A percentile compares a stretch with the other conserved stretches of the same genome.
Conservation (phyloP, 805 yeast genomes). For the Kockiozyma suomiensis region DNA sequence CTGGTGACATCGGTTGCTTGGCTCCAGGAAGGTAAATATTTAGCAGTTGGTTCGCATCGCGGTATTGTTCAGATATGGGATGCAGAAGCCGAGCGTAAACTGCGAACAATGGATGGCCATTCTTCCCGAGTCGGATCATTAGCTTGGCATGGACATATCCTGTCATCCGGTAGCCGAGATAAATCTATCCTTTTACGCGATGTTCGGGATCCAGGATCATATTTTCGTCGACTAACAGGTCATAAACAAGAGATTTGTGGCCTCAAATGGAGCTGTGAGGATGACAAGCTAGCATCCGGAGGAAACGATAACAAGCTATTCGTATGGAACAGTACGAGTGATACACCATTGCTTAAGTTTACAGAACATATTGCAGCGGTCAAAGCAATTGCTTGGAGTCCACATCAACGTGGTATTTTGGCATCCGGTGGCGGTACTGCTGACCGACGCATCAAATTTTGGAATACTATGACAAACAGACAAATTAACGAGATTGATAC, state of each 20-base stretch:
- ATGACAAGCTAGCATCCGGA: constrained; percentile 90
- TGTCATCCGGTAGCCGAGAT: constrained; percentile 87
- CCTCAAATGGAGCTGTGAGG: constrained; percentile 87
- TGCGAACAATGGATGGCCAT: constrained; percentile 93
- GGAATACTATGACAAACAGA: constrained; percentile 85
- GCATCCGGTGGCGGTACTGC: constrained; percentile 98
- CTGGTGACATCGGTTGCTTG: constrained; percentile 81
- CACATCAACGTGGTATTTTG: constrained; percentile 89
- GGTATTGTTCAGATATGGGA: constrained; percentile 97
- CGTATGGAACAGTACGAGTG: constrained; percentile 82
- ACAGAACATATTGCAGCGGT: constrained; percentile 92
- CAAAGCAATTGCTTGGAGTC: constrained; percentile 96
- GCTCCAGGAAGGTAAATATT: constrained; percentile 93
- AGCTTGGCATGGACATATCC: constrained; percentile 91
- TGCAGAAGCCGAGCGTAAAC: constrained; percentile 75
- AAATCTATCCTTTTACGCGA: constrained; percentile 84
- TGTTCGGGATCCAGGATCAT: constrained; percentile 84
- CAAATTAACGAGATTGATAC: constrained; percentile 82
- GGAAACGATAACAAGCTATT: constrained; percentile 88
- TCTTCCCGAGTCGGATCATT: constrained; percentile 76
- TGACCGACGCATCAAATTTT: constrained; percentile 83
- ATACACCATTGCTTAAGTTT: constrained; percentile 69
- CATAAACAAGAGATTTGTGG: constrained; percentile 98
- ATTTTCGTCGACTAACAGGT: constrained; percentile 64
- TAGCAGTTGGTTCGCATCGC: constrained; percentile 85